phyloP scores from a whole-genome alignment of 2,329 filamentous ascomycete genomes.

The Graphilbum fragrans region DNA sequence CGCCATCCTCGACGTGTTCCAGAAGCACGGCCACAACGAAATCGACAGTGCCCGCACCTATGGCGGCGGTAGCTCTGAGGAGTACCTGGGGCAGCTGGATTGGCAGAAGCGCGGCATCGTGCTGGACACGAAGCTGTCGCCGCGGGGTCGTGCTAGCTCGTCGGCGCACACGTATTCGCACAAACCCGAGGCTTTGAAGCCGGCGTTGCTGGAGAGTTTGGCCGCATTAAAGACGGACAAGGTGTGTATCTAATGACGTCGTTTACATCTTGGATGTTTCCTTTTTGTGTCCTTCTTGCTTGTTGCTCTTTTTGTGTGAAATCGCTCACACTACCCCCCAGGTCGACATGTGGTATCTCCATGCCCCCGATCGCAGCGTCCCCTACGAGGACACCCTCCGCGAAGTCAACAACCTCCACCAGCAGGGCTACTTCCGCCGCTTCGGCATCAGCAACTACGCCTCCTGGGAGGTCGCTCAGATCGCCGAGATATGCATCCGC shows the following conservation, averaged over 20 bases:
- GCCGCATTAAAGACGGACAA: slow-evolving; percentile 12
- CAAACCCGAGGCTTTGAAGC: slow-evolving; percentile 10
- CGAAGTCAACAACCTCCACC: slow-evolving; percentile 30
- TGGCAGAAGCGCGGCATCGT: slow-evolving; percentile 18
- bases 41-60: slow-evolving; percentile 59
- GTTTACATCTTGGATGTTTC: too few species aligned
- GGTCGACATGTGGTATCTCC: slow-evolving; percentile 26
- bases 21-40: slow-evolving; percentile 54
- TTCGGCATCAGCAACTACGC: slow-evolving; percentile 35
- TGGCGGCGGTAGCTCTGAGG: slow-evolving; percentile 50
- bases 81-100: slow-evolving; percentile 27
- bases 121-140: slow-evolving; percentile 15
- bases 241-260: slow-evolving; percentile 8
- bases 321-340: not conserved
- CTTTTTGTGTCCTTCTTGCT: not conserved
- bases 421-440: slow-evolving; percentile 36
- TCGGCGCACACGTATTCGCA: slow-evolving; percentile 8
- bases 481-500: slow-evolving; percentile 24
- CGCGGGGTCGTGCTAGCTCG: not conserved
- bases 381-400: slow-evolving; percentile 45
- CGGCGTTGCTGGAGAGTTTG: slow-evolving; percentile 12
- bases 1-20: slow-evolving; percentile 50
- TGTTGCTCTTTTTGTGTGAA: not conserved
- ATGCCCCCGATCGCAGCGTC: slow-evolving; percentile 35
- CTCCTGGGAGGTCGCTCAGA: slow-evolving; percentile 26